Evolutionary conservation across 73 alveolate species (phyloP).

Genomic region (Tetrahymena borealis): DNA sequence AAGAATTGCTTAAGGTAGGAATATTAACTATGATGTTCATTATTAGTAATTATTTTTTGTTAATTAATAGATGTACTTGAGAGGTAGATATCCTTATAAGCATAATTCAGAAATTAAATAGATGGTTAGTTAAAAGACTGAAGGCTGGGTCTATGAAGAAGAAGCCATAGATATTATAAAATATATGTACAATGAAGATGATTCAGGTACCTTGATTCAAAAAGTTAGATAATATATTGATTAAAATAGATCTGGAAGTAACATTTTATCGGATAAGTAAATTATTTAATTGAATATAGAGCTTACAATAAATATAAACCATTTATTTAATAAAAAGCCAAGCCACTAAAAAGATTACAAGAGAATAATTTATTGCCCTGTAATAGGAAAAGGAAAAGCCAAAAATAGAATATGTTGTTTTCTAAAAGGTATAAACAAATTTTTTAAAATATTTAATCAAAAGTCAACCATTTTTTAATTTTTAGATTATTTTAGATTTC

Average conservation of each 20-base stretch:
- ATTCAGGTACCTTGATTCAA: constrained; percentile 53
- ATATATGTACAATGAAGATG: constrained; percentile 91
- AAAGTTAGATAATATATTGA: constrained; percentile 8
- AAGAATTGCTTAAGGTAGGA: constrained; percentile 64
- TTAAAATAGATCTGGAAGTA: neutral
- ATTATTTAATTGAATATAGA: no score
- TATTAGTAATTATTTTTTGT: neutral
- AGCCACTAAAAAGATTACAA: constrained; percentile 40
- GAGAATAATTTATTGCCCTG: constrained; percentile 55
- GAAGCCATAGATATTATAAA: constrained; percentile 90
- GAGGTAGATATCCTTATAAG: constrained; percentile 74
- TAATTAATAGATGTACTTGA: constrained; percentile 12
- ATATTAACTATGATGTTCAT: neutral
- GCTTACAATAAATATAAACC: neutral
- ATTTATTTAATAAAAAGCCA: neutral
- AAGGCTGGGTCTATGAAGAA: constrained; percentile 83
- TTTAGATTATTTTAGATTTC: constrained; percentile 76
- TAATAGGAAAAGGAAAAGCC: constrained; percentile 75
- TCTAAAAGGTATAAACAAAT: constrained; percentile 33
- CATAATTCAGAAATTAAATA: constrained; percentile 76
- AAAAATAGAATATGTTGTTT: constrained; percentile 57
- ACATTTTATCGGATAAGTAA: neutral
- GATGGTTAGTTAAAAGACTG: constrained; percentile 54
- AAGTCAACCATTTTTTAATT: neutral
- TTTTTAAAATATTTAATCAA: constrained; percentile 38